Percentiles rank a stretch among this genome's conserved stretches.
phyloP scores from a whole-genome alignment of 371 early-diverging fungal genomes.

The Mucor lusitanicus region DNA sequence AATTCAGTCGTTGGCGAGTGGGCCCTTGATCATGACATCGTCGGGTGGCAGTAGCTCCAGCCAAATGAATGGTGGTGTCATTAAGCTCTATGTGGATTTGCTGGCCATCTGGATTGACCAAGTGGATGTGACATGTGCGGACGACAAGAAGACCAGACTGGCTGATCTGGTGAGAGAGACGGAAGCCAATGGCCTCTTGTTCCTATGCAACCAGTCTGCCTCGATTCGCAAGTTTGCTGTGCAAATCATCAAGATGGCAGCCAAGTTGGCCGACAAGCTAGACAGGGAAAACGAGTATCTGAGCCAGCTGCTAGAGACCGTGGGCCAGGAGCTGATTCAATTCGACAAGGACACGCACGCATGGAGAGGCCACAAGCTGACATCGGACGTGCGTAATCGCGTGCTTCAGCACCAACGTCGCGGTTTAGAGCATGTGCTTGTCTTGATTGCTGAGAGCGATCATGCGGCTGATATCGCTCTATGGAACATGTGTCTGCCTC shows the following conservation, averaged over 20 bases:
- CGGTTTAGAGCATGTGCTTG: slow-evolving; percentile 20
- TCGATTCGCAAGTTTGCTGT: slow-evolving; percentile 61
- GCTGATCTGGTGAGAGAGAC: slow-evolving; percentile 25
- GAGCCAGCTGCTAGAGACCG: slow-evolving; percentile 32
- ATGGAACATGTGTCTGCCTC: slow-evolving; percentile 70
- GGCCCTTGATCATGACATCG: slow-evolving; percentile 18
- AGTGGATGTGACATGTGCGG: slow-evolving; percentile 27
- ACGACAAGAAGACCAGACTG: not conserved
- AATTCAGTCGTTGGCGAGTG: slow-evolving; percentile 44
- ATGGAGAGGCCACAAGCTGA: slow-evolving; percentile 45
- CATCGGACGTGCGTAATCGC: slow-evolving; percentile 46
- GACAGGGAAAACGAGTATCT: slow-evolving; percentile 9
- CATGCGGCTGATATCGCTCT: slow-evolving; percentile 44
- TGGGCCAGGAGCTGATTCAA: slow-evolving; percentile 55
- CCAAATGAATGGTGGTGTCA: slow-evolving; percentile 29
- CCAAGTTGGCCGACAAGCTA: slow-evolving; percentile 52
- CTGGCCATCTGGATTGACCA: slow-evolving; percentile 45
- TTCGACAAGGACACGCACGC: slow-evolving; percentile 54
- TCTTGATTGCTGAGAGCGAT: slow-evolving; percentile 54
- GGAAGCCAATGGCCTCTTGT: slow-evolving; percentile 76
- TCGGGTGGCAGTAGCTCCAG: slow-evolving; percentile 16
- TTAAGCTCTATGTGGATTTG: slow-evolving; percentile 46
- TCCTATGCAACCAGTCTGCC: slow-evolving; percentile 66
- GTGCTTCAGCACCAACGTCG: slow-evolving; percentile 57
- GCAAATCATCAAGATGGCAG: slow-evolving; percentile 60